phyloP scores from a whole-genome alignment of 148 eudicot genomes.

The Amaranthus cruentus region DNA sequence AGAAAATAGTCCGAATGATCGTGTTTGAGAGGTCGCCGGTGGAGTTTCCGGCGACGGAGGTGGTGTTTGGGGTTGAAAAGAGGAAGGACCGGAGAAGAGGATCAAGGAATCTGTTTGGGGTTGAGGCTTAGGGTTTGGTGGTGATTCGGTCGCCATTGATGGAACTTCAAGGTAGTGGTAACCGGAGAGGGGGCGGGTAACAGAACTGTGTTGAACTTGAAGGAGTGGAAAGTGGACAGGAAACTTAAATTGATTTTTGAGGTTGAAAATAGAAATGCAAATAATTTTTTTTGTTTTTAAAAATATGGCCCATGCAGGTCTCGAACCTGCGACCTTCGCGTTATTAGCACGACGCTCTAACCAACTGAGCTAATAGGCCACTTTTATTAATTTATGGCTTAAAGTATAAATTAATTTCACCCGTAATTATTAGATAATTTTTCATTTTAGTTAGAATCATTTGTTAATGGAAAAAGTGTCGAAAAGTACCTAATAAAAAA shows the following conservation, averaged over 20 bases:
- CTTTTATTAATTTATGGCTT: neutral
- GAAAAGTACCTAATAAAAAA: too few species aligned
- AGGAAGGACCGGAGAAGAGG: slow-evolving; percentile 15
- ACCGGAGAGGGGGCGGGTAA: neutral
- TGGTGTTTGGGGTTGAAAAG: slow-evolving; percentile 11
- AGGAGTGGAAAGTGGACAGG: neutral
- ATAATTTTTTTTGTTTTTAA: too few species aligned
- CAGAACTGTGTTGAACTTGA: too few species aligned
- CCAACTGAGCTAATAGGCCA: slow-evolving; percentile 37
- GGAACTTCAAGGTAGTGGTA: slow-evolving; percentile 15
- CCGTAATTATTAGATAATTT: too few species aligned
- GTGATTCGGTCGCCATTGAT: slow-evolving; percentile 26
- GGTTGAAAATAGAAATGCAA: neutral
- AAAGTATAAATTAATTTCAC: neutral
- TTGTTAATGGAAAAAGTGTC: too few species aligned
- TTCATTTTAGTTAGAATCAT: too few species aligned
- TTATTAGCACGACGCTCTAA: slow-evolving; percentile 87
- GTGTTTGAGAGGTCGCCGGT: slow-evolving; percentile 9
- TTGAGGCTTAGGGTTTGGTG: slow-evolving; percentile 18
- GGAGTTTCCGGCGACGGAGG: slow-evolving; percentile 21
- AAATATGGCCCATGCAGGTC: slow-evolving; percentile 74
- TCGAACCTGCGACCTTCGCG: slow-evolving; percentile 93
- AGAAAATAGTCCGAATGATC: slow-evolving; percentile 25
- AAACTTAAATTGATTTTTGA: neutral
- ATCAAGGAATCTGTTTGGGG: slow-evolving; percentile 1